phyloP scores from a whole-genome alignment of 768 basidiomycete species.

The Lactarius psammicola region DNA sequence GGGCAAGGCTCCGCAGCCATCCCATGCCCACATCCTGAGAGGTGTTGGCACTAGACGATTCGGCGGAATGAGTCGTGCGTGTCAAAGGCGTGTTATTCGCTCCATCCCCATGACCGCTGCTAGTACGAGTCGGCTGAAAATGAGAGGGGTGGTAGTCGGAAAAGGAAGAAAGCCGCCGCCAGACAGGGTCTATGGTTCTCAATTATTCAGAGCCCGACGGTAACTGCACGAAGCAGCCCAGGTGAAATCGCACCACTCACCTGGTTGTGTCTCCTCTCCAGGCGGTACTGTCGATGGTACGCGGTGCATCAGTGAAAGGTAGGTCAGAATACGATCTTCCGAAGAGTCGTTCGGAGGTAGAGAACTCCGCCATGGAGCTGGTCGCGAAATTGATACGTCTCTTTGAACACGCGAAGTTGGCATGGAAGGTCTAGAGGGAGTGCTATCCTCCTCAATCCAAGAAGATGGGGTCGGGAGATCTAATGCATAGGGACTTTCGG shows the following conservation, averaged over 20 bases:
- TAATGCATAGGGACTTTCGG: constrained; percentile 20
- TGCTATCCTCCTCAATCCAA: constrained; percentile 15
- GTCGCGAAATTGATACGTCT: constrained; percentile 14
- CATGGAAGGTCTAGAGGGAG: neutral
- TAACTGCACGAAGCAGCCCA: neutral
- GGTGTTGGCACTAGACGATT: constrained; percentile 1
- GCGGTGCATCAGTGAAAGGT: constrained; percentile 12
- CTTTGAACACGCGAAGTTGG: constrained; percentile 19
- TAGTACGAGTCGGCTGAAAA: constrained; percentile 4
- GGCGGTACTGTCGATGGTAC: constrained; percentile 3
- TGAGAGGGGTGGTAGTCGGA: constrained; percentile 4
- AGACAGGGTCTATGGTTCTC: constrained; percentile 5
- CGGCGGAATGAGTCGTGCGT: constrained; percentile 10
- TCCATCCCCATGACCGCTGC: constrained; percentile 10
- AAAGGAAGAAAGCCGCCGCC: constrained; percentile 15
- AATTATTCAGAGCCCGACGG: constrained; percentile 8
- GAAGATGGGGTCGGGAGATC: constrained; percentile 15
- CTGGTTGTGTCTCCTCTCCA: constrained; percentile 12
- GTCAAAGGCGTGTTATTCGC: constrained; percentile 3
- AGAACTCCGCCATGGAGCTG: constrained; percentile 21
- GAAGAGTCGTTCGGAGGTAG: neutral
- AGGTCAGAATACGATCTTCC: constrained; percentile 13
- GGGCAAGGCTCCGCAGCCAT: constrained; percentile 22
- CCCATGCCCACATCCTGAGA: constrained; percentile 10
- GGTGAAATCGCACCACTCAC: constrained; percentile 4